These are phyloP conservation scores for Paracoccidioides lutzii DNA, from an alignment of 2,329 filamentous ascomycete species.

Conservation along the genomic window DNA sequence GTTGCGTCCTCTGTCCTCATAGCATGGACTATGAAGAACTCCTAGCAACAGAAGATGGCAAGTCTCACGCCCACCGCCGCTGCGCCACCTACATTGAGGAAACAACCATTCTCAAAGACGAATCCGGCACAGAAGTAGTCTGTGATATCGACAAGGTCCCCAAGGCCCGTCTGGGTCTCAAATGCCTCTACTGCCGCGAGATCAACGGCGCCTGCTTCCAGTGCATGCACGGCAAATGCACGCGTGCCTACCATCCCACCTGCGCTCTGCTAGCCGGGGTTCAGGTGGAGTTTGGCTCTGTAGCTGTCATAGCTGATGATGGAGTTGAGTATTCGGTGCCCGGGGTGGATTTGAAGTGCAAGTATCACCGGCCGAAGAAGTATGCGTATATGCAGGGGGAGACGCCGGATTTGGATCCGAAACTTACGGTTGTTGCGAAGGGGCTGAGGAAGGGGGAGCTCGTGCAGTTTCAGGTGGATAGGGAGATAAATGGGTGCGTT, in stretches of 20 bases:
- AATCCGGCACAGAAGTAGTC: constrained; percentile 56
- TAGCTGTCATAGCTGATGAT: constrained; percentile 79
- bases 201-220: constrained; percentile 95
- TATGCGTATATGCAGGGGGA: constrained; percentile 61
- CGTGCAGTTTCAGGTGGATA: constrained; percentile 73
- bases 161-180: constrained; percentile 77
- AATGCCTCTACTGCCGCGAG: constrained; percentile 88
- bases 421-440: constrained; percentile 55
- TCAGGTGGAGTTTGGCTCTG: constrained; percentile 73
- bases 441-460: constrained; percentile 59
- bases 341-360: constrained; percentile 85
- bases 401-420: constrained; percentile 55
- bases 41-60: constrained; percentile 75
- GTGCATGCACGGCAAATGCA: constrained; percentile 89
- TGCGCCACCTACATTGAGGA: constrained; percentile 89
- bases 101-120: constrained; percentile 65
- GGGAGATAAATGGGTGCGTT: constrained; percentile 80
- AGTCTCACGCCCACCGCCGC: constrained; percentile 65
- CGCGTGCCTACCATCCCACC: constrained; percentile 84
- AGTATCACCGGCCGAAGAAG: constrained; percentile 82
- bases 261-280: constrained; percentile 88
- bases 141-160: constrained; percentile 69
- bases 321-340: constrained; percentile 86
- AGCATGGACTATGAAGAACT: constrained; percentile 69
- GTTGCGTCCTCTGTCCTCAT: constrained; percentile 87